Percentiles rank a stretch among this genome's conserved stretches.
Evolutionary conservation across 108 stramenopile genomes (phyloP).

Genomic region (Cyclotella baltica): DNA sequence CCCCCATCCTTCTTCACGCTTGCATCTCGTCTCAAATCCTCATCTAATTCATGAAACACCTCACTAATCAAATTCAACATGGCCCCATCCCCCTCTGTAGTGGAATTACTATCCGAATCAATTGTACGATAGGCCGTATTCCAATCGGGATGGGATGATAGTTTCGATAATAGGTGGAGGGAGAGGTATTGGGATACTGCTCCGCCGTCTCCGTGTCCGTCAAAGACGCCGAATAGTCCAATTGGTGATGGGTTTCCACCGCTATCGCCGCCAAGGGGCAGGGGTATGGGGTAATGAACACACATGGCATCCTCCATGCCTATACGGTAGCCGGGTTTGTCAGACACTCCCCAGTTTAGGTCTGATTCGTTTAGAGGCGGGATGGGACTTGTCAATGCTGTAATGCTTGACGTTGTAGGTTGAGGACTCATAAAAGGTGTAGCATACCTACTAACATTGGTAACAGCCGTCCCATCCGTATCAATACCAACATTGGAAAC

Average conservation of each 20-base stretch:
- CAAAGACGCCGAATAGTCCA: conserved; percentile 87
- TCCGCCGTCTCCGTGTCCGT: conserved; percentile 91
- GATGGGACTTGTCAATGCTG: neutral
- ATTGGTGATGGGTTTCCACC: conserved; percentile 18
- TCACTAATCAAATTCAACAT: conserved; percentile 40
- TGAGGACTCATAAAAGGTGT: conserved; percentile 37
- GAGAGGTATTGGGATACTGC: conserved; percentile 65
- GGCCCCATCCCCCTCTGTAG: neutral
- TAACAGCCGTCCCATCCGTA: neutral
- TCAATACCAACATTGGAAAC: neutral
- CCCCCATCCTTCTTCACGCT: conserved; percentile 58
- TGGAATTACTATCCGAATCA: conserved; percentile 12
- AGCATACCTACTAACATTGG: conserved; percentile 8
- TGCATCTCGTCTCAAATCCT: conserved; percentile 46
- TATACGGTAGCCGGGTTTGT: conserved; percentile 87
- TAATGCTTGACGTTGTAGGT: neutral
- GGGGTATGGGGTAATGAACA: conserved; percentile 7
- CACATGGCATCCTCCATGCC: conserved; percentile 91
- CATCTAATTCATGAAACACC: conserved; percentile 64
- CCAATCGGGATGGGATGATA: conserved; percentile 35
- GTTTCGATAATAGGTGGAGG: conserved; percentile 29
- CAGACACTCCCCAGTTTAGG: conserved; percentile 69
- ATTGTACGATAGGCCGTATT: conserved; percentile 24
- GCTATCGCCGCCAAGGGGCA: neutral
- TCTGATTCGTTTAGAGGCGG: too few relatives aligned